Base-by-base conservation (phyloP, 495 filamentous ascomycete species). In the Xanthoparmelia taractica region DNA sequence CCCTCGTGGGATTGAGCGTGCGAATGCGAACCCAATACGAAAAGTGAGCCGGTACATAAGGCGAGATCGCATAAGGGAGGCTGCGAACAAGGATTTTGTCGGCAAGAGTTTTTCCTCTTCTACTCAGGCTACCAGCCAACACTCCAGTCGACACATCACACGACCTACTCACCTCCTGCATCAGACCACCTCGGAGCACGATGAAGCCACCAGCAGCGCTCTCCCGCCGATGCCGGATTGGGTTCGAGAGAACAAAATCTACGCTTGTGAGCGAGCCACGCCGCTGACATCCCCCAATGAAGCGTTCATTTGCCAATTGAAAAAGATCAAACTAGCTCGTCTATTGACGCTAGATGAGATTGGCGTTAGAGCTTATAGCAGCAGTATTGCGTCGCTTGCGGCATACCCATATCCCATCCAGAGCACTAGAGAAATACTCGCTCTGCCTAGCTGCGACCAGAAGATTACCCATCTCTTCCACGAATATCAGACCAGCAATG, bases 341-440 rank as follows among this genome's bases (percentile, higher is more conserved):
- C 77, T 82, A 11, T 77, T 97, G 12, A 84, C 79, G 0, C 82
- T 82, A 4, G 90, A 96, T 65, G 79, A 88, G 31, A 86, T 95
- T 57, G 91, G 91, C 17, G 84, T 91, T 0, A 82, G 90, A n/a
- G 91, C 92, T 0, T 97, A 97, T 71, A 91, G 88, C 59, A 91
- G 87, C 8, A 85, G 85, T 56, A 96, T 98, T 61, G 91, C 94
- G 15, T 74, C 88, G 1, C 67, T 98, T 2, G 84, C 87, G 18
- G 90, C 94, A 15, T 97, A 97, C 68, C 92, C 94, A 0, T 81
- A 87, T 63, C 71, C 70, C 33, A 66, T 90, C 50, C 75, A 71
- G 20, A 74, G 73, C 10, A 68, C 79, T 8, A 67, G 73, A 54
- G 91, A 97, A 68, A 78, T 97, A 23, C 68, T 82, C 8, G 71